Evolutionary conservation across 192 early-diverging fungal species (phyloP), one percentile per base, ranked within the genome.

Genomic region (Coemansia guatemalensis): DNA sequence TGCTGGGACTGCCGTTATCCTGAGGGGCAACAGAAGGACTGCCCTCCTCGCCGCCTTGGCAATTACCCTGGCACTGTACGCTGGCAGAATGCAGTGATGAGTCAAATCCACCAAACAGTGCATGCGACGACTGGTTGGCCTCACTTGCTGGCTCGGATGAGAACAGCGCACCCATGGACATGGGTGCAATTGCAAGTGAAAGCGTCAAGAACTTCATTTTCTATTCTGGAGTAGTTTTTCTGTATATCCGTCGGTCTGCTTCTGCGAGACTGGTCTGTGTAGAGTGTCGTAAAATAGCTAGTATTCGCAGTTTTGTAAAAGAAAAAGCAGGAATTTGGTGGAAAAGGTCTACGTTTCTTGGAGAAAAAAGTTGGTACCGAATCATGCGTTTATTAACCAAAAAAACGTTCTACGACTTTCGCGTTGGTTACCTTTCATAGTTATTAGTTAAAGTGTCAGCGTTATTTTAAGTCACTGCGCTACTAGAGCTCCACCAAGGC

Each of bases 1-100:
- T n/a, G 18, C 2, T 33, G 9, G 4, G 25, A 4, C 23, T 26
- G 53, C 53, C 22, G 4, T 22, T 44, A 0, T 39, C 11, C 41
- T 48, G 53, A 12, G 62, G 39, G 11, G 55, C 64, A 11, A 32
- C 60, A 21, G 20, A 17, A 18, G 29, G 30, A 53, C 32, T 49
- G 14, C 4, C 41, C 3, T 62, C 62, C 8, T 54, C 50, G 14
- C 41, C 32, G 1, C 25, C 62, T 51, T 68, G 69, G 30, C 74
- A 77, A 12, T 77, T 62, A 49, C 74, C 69, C 48, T 67, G 57
- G 49, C 74, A 77, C 53, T 71, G 65, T 2, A 48, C 51, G 27
- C 64, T 58, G 8, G 22, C 67, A 4, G 58, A 30, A 32, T 32
- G 32, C 30, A 33, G 23, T 2, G 48, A 22, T 1, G 17, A 0